phyloP scores from a whole-genome alignment of 1,284 basidiomycete genomes.

The Laetiporus sulphureus region DNA sequence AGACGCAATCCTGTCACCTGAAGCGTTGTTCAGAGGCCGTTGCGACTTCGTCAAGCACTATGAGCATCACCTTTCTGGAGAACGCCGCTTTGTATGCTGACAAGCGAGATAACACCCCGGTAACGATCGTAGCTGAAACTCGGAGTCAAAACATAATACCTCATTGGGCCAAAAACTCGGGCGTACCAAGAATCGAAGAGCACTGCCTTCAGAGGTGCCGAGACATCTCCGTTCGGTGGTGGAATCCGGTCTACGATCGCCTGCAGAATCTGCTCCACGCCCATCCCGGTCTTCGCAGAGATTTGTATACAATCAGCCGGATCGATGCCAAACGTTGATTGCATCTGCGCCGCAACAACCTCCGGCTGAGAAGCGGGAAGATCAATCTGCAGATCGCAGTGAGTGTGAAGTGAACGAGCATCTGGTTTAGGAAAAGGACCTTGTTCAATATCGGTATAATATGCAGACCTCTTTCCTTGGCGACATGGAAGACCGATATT shows the following conservation, averaged over 20 bases:
- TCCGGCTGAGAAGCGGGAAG: conserved; percentile 82
- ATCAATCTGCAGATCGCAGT: conserved; percentile 57
- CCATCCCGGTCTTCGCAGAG: conserved; percentile 90
- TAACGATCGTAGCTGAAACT: conserved; percentile 94
- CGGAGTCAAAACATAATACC: too few relatives aligned
- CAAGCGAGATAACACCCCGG: conserved; percentile 91
- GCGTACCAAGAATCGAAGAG: conserved; percentile 90
- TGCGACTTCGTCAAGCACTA: conserved; percentile 5
- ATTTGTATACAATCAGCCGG: conserved; percentile 69
- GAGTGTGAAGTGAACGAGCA: neutral
- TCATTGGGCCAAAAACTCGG: neutral
- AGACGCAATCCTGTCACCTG: conserved; percentile 87
- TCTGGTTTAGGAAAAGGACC: conserved; percentile 33
- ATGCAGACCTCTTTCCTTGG: conserved; percentile 73
- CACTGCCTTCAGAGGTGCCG: conserved; percentile 73
- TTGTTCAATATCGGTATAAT: conserved; percentile 97
- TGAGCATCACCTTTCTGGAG: conserved; percentile 50
- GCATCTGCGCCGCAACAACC: conserved; percentile 74
- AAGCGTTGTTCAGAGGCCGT: neutral
- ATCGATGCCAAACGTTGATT: conserved; percentile 75
- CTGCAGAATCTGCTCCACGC: conserved; percentile 69
- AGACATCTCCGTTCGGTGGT: conserved; percentile 50
- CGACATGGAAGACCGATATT: conserved; percentile 90
- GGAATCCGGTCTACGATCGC: conserved; percentile 83
- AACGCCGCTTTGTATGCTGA: conserved; percentile 69